Base-by-base conservation (phyloP, 1,139 yeast species). In the Geotrichum aggregatum region DNA sequence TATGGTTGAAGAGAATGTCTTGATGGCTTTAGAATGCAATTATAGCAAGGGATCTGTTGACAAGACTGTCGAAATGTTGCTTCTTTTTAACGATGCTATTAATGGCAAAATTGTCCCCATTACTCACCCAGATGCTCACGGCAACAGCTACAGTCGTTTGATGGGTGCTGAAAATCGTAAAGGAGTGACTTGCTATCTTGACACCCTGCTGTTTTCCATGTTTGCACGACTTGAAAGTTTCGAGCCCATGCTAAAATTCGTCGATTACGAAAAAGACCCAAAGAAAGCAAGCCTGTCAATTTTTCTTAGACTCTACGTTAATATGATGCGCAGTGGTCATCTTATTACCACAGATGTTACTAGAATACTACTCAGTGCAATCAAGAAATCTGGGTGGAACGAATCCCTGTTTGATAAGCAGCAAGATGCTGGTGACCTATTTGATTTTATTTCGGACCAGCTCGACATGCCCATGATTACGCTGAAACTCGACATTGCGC, bases 121-220 rank as follows among this genome's bases (percentile, higher is more conserved):
- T 34, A 47, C 57, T 5, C 59, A 38, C 14, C 16, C 36, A 4
- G 26, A 16, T 19, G 14, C 42, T 18, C 13, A 13, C 1, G 52
- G 50, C 4, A n/a, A 10, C 16, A 22, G 16, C 24, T 63, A 62
- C 54, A 49, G 58, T 44, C 62, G 60, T 13, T 61, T 76, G 31
- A 61, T 65, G n/a, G 94, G 94, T 0, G 85, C 89, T 44, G 88
- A 83, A 59, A 86, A 86, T 65, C 79, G 84, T 77, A 78, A 77
- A 50, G 82, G 81, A 54, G 87, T 86, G 28, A 79, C 85, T 74
- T 86, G 95, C 66, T 86, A 86, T 63, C 67, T 85, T 61, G 92
- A 86, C 63, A 76, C 89, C 1, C 69, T 86, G 47, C 64, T 86
- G 30, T 82, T 84, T 61, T 78, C 88, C 40, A 79, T 86, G 86